Evolutionary conservation across 2,329 filamentous ascomycete genomes (phyloP).

Genomic region (Calonectria pseudoreteaudii): DNA sequence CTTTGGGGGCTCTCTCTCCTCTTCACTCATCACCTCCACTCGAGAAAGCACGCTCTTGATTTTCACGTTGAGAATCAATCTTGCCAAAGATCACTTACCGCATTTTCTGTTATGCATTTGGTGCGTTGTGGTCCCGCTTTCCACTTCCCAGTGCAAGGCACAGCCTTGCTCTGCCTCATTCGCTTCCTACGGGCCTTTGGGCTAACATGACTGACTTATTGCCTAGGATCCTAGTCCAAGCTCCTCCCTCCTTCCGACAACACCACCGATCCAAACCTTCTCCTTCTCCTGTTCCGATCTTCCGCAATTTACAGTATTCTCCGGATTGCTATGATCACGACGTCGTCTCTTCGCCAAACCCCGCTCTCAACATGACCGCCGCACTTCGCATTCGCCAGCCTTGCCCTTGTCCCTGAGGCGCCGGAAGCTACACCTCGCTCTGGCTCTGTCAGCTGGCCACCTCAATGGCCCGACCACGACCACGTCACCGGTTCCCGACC

Average conservation of each 20-base stretch:
- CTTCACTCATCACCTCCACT: constrained; percentile 13
- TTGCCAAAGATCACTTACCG: neutral
- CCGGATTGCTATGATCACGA: neutral
- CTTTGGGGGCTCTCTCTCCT: constrained; percentile 13
- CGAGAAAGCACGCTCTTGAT: constrained; percentile 3
- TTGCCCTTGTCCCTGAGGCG: constrained; percentile 5
- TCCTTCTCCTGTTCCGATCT: neutral
- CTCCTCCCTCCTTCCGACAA: constrained; percentile 19
- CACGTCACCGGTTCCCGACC: constrained; percentile 9
- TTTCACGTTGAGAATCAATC: neutral
- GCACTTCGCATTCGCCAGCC: neutral
- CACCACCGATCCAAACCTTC: constrained; percentile 13
- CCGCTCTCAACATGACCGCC: neutral
- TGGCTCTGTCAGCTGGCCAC: constrained; percentile 12
- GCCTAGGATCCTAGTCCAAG: constrained; percentile 22
- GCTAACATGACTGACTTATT: constrained; percentile 24
- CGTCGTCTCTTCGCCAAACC: neutral
- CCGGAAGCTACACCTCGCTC: neutral
- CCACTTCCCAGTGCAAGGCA: neutral
- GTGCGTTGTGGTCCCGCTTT: neutral
- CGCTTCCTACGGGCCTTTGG: constrained; percentile 2
- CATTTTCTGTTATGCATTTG: neutral
- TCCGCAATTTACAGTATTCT: neutral
- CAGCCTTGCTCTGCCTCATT: constrained; percentile 14
- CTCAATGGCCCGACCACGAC: constrained; percentile 7